Base-by-base conservation (phyloP, 2,329 filamentous ascomycete species). In the Trichoderma cornu-damae region DNA sequence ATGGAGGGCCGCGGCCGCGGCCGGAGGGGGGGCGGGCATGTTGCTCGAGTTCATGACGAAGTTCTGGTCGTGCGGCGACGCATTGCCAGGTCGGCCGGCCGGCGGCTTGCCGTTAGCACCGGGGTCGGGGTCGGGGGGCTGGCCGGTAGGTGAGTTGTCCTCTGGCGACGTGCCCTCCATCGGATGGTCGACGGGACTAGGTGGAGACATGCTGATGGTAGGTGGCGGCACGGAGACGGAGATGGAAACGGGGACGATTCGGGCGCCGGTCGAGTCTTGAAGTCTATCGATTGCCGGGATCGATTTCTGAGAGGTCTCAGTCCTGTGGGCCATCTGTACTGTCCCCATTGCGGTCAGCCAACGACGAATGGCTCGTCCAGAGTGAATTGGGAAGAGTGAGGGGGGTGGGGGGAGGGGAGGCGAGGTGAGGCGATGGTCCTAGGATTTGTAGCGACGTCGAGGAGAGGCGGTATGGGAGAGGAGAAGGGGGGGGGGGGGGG, bases 1-100 rank as follows among this genome's bases (percentile, higher is more conserved):
- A 69, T 96, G 90, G 52, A 92, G 87, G 47, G 87, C 87, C 4
- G 88, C 84, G 1, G 86, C 85, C 18, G 86, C 85, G n/a, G 78
- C 74, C 2, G 77, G 73, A 18, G 73, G 71, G 14, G 79, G 79
- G 20, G 79, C 78, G 32, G 79, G 73, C 79, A 82, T 81, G 40
- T 71, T 73, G 51, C 68, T 71, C 50, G 71, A 72, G 54, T 65
- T 68, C 32, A 57, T 58, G 12, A 46, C 49, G 40, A 59, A 56
- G 42, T 35, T 62, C 37, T 72, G 69, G n/a, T 81, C 76, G 58
- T 70, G 70, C n/a, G 64, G 69, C 6, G 73, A 67, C 22, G 71
- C 63, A 38, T 70, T 68, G 63, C 72, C 76, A 55, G 69, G 68
- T 37, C 70, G 72, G 60, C 70, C 64, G 69, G 51, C 64, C 68